These are phyloP conservation scores for Hygrophorus russula DNA, from an alignment of 768 basidiomycete genomes.

Conservation along the genomic window DNA sequence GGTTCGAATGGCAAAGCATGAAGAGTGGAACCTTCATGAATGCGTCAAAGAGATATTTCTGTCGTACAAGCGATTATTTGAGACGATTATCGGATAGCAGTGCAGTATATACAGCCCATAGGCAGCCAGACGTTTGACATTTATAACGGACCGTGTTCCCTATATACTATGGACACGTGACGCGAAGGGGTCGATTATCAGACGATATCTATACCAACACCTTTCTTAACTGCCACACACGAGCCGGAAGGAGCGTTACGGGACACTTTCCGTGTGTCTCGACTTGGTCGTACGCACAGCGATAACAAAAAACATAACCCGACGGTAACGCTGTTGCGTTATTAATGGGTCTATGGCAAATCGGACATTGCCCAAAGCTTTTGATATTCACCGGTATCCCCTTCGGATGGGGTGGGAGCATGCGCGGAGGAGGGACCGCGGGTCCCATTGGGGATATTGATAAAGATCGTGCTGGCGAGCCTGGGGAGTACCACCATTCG, in stretches of 20 bases:
- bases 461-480: conserved; percentile 72
- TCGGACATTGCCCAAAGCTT: conserved; percentile 74
- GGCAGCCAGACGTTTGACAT: neutral
- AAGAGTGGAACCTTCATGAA: conserved; percentile 27
- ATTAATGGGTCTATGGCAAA: conserved; percentile 61
- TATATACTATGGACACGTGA: neutral
- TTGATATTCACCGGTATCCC: conserved; percentile 52
- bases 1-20: neutral
- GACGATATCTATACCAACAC: conserved; percentile 56
- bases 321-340: conserved; percentile 88
- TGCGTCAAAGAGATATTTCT: too few species aligned
- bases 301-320: conserved; percentile 92
- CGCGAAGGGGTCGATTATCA: conserved; percentile 11
- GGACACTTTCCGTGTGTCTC: conserved; percentile 74
- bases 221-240: conserved; percentile 78
- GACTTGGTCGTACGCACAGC: conserved; percentile 79
- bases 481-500: conserved; percentile 99
- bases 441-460: conserved; percentile 54
- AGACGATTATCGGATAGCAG: neutral
- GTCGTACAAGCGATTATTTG: too few species aligned
- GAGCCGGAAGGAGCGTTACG: conserved; percentile 68
- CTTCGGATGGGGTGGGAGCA: conserved; percentile 64
- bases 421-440: conserved; percentile 64
- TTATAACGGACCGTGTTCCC: neutral
- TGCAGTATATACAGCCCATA: neutral